A percentile compares a stretch with the other conserved stretches of the same genome.
These are phyloP conservation scores for Leptomonas seymouri DNA, from an alignment of 208 protist species.

Conservation along the genomic window DNA sequence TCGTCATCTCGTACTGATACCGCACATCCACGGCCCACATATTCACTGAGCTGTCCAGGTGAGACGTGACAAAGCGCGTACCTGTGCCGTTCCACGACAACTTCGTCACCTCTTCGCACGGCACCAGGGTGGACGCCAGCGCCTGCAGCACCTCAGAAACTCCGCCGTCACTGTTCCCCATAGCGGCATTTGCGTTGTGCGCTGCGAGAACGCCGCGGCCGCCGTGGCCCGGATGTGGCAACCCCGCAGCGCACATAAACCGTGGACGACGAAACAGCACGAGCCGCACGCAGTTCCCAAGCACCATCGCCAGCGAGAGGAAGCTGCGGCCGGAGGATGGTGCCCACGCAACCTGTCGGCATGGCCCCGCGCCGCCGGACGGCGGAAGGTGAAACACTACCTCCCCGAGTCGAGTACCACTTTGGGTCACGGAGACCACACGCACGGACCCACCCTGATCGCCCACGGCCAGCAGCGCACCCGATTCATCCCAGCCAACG, in stretches of 20 bases:
- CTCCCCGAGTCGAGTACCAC: conserved; percentile 36
- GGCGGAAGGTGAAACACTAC: conserved; percentile 32
- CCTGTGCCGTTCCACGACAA: conserved; percentile 84
- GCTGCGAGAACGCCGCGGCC: background rate
- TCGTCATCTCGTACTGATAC: conserved; percentile 31
- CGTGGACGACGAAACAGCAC: conserved; percentile 70
- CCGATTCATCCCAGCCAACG: conserved; percentile 70
- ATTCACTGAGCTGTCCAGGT: conserved; percentile 73
- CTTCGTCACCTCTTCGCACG: conserved; percentile 61
- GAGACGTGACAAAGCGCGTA: conserved; percentile 80
- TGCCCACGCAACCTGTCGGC: conserved; percentile 71
- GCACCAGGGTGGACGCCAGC: conserved; percentile 40
- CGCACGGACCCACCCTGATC: conserved; percentile 50
- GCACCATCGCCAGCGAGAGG: conserved; percentile 67
- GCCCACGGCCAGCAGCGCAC: conserved; percentile 64
- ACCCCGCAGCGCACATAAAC: conserved; percentile 31
- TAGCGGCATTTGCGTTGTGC: no score
- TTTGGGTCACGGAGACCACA: conserved; percentile 51
- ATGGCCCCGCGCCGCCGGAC: conserved; percentile 11
- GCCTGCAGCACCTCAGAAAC: conserved; percentile 41
- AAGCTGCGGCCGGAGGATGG: conserved; percentile 82
- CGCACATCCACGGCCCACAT: conserved; percentile 66
- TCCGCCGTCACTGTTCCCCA: background rate
- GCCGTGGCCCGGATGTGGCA: conserved; percentile 23
- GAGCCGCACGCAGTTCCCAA: conserved; percentile 45